Evolutionary conservation across 176 grass and related monocot species (phyloP).

Genomic region (Otatea glauca): DNA sequence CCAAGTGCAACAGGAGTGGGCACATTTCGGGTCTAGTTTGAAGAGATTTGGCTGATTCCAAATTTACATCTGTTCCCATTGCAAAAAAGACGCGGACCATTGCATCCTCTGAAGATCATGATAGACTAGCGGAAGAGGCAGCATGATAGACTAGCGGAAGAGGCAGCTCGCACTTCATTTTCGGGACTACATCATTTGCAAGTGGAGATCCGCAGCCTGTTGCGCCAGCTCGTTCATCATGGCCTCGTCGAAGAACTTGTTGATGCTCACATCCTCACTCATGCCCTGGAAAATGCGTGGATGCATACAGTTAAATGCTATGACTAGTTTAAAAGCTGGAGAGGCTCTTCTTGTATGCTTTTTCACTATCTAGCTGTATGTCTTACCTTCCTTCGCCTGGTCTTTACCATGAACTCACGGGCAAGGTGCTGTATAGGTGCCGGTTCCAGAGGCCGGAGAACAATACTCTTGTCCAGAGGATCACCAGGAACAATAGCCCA

Average conservation of each 20-base stretch:
- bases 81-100: neutral
- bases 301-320: conserved; percentile 17
- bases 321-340: conserved; percentile 4
- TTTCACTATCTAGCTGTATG: conserved; percentile 2
- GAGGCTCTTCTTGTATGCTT: neutral
- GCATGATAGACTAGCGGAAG: neutral
- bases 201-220: conserved; percentile 84
- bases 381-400: conserved; percentile 75
- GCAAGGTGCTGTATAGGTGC: conserved; percentile 95
- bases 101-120: conserved; percentile 9
- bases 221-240: conserved; percentile 96
- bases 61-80: neutral
- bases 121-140: neutral
- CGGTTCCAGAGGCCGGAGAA: conserved; percentile 82
- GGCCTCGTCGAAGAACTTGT: conserved; percentile 96
- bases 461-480: conserved; percentile 91
- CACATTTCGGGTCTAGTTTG: neutral
- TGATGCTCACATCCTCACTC: conserved; percentile 99
- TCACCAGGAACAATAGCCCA: conserved; percentile 99
- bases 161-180: neutral
- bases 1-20: neutral
- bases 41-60: neutral
- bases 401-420: conserved; percentile 98
- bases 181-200: conserved; percentile 78
- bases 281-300: conserved; percentile 71